Evolutionary conservation across 2,329 filamentous ascomycete genomes (phyloP), one percentile per base, ranked within the genome.

Genomic region (Calonectria leucothoes): DNA sequence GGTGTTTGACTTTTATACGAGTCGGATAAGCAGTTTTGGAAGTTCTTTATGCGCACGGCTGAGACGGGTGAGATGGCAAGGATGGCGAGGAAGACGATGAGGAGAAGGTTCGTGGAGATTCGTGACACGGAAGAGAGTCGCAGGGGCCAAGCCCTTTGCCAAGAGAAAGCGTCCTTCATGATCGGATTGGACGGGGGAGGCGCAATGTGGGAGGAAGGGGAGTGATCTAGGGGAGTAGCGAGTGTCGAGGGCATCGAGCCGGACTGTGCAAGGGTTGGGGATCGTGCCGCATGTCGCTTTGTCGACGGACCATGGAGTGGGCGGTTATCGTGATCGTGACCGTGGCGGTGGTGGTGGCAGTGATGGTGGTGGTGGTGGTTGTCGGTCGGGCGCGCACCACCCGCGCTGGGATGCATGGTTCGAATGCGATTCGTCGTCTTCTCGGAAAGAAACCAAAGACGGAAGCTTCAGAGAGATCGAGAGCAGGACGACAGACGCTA

Each of bases 1-100:
- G 93, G 90, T 11, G 88, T 80, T 70, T 82, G 85, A 57, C 89
- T 89, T 72, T 91, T 87, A 82, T 93, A 89, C 66, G 90, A 89
- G 72, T 89, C 87, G 61, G 88, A 84, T 35, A 98, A 88, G 85
- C 96, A 99, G 85, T 98, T 98, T n/a, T 93, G 89, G 84, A 97
- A 69, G 57, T 20, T 97, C 71, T 91, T 88, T 74, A 98, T 86
- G 78, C 92, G 91, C 55, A 92, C 95, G 63, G 94, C 94, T 49
- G 86, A 83, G 31, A 85, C 87, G 11, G 90, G 88, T 52, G 82
- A 81, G 11, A 85, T 70, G 72, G 85, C 80, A 31, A 86, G 78
- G 70, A 83, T 81, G 68, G 83, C 77, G 68, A 88, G 75, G 57
- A 90, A 73, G 57, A 87, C 66, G 23, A 76, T 64, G 71, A 87